Conservation (phyloP, 257 asterid species). For the Solanum peruvianum region DNA sequence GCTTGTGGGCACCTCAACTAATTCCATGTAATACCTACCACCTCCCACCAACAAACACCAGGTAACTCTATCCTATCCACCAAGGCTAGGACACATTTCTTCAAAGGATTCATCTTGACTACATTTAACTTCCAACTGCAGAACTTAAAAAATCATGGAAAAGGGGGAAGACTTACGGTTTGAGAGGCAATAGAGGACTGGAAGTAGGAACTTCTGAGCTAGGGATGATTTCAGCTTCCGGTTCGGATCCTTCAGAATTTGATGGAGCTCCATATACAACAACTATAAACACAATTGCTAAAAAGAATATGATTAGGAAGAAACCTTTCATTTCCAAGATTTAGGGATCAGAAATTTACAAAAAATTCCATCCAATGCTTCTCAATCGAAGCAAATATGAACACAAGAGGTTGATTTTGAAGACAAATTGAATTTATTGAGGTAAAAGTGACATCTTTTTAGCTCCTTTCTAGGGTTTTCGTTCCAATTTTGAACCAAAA, state of each 20-base stretch:
- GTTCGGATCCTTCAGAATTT: conserved; percentile 21
- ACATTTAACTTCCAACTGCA: background rate
- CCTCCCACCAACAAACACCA: background rate
- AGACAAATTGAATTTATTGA: background rate
- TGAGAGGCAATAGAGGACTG: conserved; percentile 25
- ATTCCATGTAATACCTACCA: background rate
- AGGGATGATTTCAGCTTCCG: conserved; percentile 8
- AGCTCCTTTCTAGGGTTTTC: background rate
- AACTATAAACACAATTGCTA: conserved; percentile 25
- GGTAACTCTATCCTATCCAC: background rate
- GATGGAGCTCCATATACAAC: conserved; percentile 38
- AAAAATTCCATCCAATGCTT: background rate
- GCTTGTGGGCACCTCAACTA: background rate
- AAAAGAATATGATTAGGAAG: conserved; percentile 25
- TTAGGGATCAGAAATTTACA: background rate
- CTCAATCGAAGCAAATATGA: background rate
- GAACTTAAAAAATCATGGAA: background rate
- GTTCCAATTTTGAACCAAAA: background rate
- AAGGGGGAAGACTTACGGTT: conserved; percentile 35
- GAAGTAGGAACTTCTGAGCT: conserved; percentile 1
- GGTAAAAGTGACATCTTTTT: background rate
- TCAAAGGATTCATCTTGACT: background rate
- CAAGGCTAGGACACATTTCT: background rate
- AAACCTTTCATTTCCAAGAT: conserved; percentile 32
- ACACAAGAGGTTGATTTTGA: background rate